Evolutionary conservation across 176 grass and related monocot species (phyloP).

Genomic region (Musa troglodytarum): DNA sequence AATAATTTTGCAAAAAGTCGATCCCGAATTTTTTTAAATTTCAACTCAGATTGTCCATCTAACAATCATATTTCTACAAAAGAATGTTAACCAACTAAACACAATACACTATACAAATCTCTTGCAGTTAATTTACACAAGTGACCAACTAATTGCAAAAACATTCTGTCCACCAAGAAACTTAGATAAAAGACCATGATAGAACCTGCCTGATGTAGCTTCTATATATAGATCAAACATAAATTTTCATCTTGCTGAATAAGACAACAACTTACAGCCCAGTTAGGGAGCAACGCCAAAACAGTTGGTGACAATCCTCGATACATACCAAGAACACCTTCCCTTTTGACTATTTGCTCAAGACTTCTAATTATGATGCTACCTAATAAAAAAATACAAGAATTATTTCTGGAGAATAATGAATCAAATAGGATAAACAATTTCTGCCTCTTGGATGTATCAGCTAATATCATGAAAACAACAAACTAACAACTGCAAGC

Average conservation of each 20-base stretch:
- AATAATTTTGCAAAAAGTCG: no score
- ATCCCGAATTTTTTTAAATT: no score
- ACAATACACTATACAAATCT: no score
- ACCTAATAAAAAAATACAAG: constrained; percentile 28
- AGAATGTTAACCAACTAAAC: no score
- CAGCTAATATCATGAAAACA: neutral
- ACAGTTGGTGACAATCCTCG: constrained; percentile 80
- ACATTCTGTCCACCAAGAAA: no score
- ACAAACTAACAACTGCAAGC: neutral
- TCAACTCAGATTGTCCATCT: no score
- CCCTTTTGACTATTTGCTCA: constrained; percentile 68
- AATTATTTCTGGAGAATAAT: neutral
- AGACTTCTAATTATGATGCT: constrained; percentile 84
- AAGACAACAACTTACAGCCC: constrained; percentile 69
- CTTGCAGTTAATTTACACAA: no score
- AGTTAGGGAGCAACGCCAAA: constrained; percentile 85
- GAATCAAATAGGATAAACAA: neutral
- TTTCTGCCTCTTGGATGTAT: neutral
- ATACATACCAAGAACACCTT: constrained; percentile 85
- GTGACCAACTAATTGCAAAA: no score
- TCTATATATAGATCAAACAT: no score
- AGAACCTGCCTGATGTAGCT: no score
- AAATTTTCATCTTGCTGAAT: neutral
- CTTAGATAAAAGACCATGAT: no score
- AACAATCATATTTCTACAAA: no score